Evolutionary conservation across 306 rosid genomes (phyloP).

Genomic region (cucumber (Cucumis sativus)): Cucumber_9930_V3 NC_026659.2:442501-443000

Average conservation of each 20-base stretch:
- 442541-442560: constrained; percentile 3
- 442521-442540: neutral
- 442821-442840: neutral
- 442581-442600: neutral
- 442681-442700: neutral
- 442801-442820: neutral
- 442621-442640: neutral
- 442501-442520: neutral
- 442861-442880: neutral
- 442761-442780: neutral
- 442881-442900: neutral
- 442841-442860: neutral
- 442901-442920: neutral
- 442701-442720: neutral
- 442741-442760: neutral
- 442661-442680: neutral
- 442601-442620: neutral
- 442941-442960: neutral
- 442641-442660: neutral
- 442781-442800: neutral
- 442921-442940: neutral
- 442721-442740: neutral
- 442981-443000: neutral
- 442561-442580: neutral
- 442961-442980: neutral